Conservation (phyloP, 2,329 filamentous ascomycete genomes). For the Beauveria varroae region DNA sequence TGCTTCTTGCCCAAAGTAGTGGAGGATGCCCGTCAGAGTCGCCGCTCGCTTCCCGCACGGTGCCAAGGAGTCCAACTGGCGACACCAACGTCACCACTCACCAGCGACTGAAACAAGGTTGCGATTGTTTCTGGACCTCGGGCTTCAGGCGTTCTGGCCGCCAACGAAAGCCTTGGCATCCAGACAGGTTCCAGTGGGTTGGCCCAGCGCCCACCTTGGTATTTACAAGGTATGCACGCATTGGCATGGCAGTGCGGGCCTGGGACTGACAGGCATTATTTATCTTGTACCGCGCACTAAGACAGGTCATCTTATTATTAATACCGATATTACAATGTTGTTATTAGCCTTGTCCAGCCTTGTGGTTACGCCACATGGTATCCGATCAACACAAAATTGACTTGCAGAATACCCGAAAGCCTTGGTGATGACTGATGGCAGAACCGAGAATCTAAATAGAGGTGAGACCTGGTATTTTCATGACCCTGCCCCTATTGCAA, state of each 20-base stretch:
- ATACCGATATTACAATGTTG: neutral
- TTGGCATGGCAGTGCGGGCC: neutral
- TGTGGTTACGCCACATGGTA: neutral
- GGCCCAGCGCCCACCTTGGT: neutral
- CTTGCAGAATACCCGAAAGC: neutral
- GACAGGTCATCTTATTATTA: neutral
- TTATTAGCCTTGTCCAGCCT: neutral
- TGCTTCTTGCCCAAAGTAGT: too few species aligned
- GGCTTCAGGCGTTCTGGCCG: too few species aligned
- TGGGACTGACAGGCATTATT: neutral
- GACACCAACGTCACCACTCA: too few species aligned
- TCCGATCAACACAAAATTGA: neutral
- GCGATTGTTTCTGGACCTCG: neutral
- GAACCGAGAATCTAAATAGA: too few species aligned
- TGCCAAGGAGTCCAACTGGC: too few species aligned
- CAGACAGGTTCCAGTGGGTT: neutral
- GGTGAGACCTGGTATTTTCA: too few species aligned
- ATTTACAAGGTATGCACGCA: neutral
- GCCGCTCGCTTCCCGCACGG: too few species aligned
- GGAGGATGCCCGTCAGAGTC: too few species aligned
- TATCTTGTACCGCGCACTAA: too few species aligned
- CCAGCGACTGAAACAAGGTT: neutral
- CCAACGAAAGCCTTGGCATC: neutral
- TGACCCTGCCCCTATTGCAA: too few species aligned
- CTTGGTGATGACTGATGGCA: too few species aligned